Base-by-base conservation (phyloP, 192 early-diverging fungal genomes). In the Backusella parvicylindrica region DNA sequence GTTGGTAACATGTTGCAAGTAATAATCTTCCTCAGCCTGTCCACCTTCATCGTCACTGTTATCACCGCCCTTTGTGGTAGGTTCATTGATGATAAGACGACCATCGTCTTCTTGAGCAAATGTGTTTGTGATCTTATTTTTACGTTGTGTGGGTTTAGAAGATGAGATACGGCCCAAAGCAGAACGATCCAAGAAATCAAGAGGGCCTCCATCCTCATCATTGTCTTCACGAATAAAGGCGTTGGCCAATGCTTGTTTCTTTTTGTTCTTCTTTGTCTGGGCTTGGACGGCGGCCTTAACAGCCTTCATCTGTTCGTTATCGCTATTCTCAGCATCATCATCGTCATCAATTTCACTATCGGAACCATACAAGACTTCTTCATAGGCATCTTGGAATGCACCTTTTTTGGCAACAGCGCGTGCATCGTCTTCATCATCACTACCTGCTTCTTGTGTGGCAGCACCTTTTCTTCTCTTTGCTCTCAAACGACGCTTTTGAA, bases 131-230 rank as follows among this genome's bases (percentile, higher is more conserved):
- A 69, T 23, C 53, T 47, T 70, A 6, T 47, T 35, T 50, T 81
- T 81, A 0, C 76, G 53, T 18, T 66, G 70, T 13, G 63, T 60
- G n/a, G 75, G 81, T 28, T 79, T 83, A 16, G 75, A 68, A 8
- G 81, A 82, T n/a, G 81, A 76, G 38, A 83, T 79, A 16, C 73
- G 77, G 13, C 75, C 74, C 31, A 98, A 91, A 26, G 94, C 93
- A 56, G 88, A 82, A 28, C 89, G 86, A 81, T 98, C 96, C 75
- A 99, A 83, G 78, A 98, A 97, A 86, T 99, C 98, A 43, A 98
- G 76, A 32, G 92, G 92, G 0, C 87, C 88, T 11, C 33, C 33
- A 35, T 35, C 33, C 43, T 90, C 86, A 18, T 85, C 83, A 56
- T 82, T 87, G 53, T 90, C 88, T 77, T 94, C 93, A 75, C 88